Percentiles rank a stretch among this genome's conserved stretches.
Evolutionary conservation across 768 basidiomycete genomes (phyloP).

Genomic region (Exidia glandulosa): DNA sequence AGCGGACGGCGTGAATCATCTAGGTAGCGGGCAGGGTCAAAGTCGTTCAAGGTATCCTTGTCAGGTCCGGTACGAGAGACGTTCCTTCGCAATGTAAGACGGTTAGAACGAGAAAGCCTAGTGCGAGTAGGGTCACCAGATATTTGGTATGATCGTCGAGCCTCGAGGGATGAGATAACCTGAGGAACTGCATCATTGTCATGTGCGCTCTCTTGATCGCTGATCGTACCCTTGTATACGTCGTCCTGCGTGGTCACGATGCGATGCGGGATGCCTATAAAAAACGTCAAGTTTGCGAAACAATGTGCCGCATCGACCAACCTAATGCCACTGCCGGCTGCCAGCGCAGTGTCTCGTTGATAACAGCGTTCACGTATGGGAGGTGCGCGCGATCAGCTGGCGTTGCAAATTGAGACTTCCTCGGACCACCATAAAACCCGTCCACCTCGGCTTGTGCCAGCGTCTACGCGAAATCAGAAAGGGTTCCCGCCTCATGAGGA

Average conservation of each 20-base stretch:
- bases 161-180: not conserved
- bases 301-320: not conserved
- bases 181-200: not conserved
- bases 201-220: too few relatives aligned
- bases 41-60: not conserved
- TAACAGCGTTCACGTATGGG: constrained; percentile 14
- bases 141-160: not conserved
- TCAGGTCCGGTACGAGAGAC: not conserved
- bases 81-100: not conserved
- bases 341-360: constrained; percentile 15
- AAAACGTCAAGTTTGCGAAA: not conserved
- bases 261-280: not conserved
- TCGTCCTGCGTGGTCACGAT: not conserved
- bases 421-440: constrained; percentile 5
- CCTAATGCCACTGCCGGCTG: constrained; percentile 5
- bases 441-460: constrained; percentile 20
- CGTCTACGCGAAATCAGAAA: too few relatives aligned
- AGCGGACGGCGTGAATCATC: not conserved
- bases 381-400: constrained; percentile 6
- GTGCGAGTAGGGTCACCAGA: not conserved
- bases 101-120: not conserved
- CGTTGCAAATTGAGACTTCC: constrained; percentile 1
- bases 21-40: not conserved
- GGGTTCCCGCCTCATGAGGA: too few relatives aligned
- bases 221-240: not conserved